Evolutionary conservation across 768 basidiomycete species (phyloP), one percentile per base, ranked within the genome.

Genomic region (Suillus subaureus): DNA sequence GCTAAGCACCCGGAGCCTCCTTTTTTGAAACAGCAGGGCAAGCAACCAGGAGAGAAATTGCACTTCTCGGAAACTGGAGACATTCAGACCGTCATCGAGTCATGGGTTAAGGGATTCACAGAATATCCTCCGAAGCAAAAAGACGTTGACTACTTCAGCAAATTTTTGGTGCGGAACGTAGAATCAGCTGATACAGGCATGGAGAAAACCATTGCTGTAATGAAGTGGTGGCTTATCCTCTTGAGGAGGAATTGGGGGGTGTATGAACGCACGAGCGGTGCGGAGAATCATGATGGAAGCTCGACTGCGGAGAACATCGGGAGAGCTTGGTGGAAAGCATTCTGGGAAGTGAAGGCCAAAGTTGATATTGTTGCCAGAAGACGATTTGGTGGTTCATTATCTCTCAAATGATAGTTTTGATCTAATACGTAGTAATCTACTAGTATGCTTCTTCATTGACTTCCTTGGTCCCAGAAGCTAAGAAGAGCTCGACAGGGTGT

Each of bases 141-240:
- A 74, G 96, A 97, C 69, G 81, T 94, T 2, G 87, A 89, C 28
- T 90, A 87, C 69, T 89, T 98, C 63, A 81, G 84, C 21, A 89
- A 85, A 64, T 97, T 87, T 72, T 78, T 97, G 56, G 79, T 90
- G 58, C 85, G 86, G 68, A 88, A 86, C 64, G 85, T 91, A 42
- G 87, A 89, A 71, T 86, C 84, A 54, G 78, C 84, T 6, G 90
- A 92, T 73, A 83, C 70, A n/a, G 87, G 92, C 0, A 77, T 94
- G 47, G 89, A 90, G 77, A 85, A 85, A 66, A 90, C 88, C 61
- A 76, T 91, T 15, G 85, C 85, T 31, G 85, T 93, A 21, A 81
- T 93, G 82, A 89, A 85, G 71, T 96, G 91, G 92, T 96, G 94
- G 95, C 75, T 87, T 68, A 82, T 90, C 39, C 73, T 96, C 33